Evolutionary conservation across 352 stramenopile genomes (phyloP).

Genomic region (Peronospora belbahrii): DNA sequence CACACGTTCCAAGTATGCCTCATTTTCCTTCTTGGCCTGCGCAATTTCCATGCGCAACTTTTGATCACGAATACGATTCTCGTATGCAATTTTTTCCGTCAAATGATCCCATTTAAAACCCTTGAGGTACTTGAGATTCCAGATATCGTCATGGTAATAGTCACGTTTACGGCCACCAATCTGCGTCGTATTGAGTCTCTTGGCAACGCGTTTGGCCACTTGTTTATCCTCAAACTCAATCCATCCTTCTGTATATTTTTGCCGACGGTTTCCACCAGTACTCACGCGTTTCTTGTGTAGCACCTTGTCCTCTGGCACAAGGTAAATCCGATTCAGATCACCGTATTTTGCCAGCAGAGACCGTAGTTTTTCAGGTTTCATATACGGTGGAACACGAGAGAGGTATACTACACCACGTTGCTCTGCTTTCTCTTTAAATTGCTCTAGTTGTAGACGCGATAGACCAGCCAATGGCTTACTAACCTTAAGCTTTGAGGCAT

Average conservation of each 20-base stretch:
- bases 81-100: constrained; percentile 95
- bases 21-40: constrained; percentile 83
- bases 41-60: constrained; percentile 83
- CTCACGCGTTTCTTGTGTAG: constrained; percentile 87
- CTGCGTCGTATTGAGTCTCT: constrained; percentile 89
- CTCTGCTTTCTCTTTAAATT: constrained; percentile 45
- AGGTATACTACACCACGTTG: constrained; percentile 86
- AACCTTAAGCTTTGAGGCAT: neutral
- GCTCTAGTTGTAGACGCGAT: constrained; percentile 39
- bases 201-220: constrained; percentile 90
- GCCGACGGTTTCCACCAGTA: constrained; percentile 84
- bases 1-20: constrained; percentile 80
- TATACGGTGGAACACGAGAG: constrained; percentile 91
- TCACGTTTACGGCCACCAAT: constrained; percentile 91
- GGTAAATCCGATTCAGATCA: constrained; percentile 91
- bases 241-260: constrained; percentile 95
- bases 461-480: constrained; percentile 11
- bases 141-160: constrained; percentile 97
- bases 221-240: constrained; percentile 98
- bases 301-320: constrained; percentile 93
- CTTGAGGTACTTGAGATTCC: constrained; percentile 98
- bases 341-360: constrained; percentile 89
- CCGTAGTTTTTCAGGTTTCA: constrained; percentile 95
- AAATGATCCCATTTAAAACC: constrained; percentile 98
- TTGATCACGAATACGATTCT: constrained; percentile 82